Conservation (phyloP, 805 yeast genomes). For the Wickerhamiella azyma region DNA sequence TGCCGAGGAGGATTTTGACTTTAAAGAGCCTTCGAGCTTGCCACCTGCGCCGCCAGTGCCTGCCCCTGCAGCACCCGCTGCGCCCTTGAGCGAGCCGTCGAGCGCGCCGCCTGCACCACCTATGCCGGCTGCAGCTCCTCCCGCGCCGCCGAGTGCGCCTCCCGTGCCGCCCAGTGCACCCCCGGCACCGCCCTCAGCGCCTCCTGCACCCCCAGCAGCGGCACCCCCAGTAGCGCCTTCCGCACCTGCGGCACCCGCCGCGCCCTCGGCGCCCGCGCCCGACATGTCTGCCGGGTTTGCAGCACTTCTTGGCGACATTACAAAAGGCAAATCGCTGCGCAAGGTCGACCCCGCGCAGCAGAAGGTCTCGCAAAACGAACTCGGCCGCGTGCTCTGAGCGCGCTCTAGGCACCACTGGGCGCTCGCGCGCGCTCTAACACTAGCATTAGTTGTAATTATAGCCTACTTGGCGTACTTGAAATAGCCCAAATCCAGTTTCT, state of each 20-base stretch:
- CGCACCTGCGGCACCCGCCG: conserved; percentile 23
- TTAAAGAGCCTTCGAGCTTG: conserved; percentile 16
- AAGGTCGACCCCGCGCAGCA: conserved; percentile 23
- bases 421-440: no score
- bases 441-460: not conserved
- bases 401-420: no score
- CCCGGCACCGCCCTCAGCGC: conserved; percentile 31
- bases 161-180: conserved; percentile 23
- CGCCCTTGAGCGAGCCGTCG: conserved; percentile 15
- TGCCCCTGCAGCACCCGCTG: conserved; percentile 22
- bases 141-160: conserved; percentile 19
- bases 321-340: conserved; percentile 22
- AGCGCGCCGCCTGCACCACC: conserved; percentile 10
- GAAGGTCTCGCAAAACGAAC: conserved; percentile 15
- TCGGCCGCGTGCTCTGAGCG: conserved; percentile 22
- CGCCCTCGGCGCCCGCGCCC: conserved; percentile 16
- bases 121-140: conserved; percentile 20
- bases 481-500: not conserved
- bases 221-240: conserved; percentile 21
- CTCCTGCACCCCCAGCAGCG: conserved; percentile 30
- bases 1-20: not conserved
- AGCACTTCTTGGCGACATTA: conserved; percentile 25
- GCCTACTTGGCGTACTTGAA: not conserved
- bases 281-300: conserved; percentile 20
- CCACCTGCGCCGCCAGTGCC: conserved; percentile 29